phyloP scores from a whole-genome alignment of 2,329 filamentous ascomycete species.

The Sporothrix luriei region DNA sequence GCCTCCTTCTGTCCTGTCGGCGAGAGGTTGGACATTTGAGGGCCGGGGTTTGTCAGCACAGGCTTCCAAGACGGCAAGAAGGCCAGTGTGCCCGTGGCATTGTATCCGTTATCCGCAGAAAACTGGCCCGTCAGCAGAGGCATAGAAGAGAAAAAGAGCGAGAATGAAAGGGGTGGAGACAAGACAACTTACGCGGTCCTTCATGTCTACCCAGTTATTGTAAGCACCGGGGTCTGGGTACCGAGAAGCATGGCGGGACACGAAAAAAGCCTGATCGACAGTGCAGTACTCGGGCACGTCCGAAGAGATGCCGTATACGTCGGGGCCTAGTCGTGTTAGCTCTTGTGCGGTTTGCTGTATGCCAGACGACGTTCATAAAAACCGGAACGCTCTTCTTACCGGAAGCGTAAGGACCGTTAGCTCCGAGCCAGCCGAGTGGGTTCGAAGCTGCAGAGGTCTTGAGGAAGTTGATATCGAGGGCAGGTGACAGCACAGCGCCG shows the following conservation, averaged over 20 bases:
- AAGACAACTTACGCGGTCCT: constrained; percentile 45
- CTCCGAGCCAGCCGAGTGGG: constrained; percentile 54
- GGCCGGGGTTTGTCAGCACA: constrained; percentile 55
- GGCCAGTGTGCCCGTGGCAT: constrained; percentile 53
- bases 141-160: too few relatives aligned
- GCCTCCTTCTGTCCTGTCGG: constrained; percentile 66
- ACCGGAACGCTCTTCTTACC: constrained; percentile 42
- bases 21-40: constrained; percentile 62
- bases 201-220: constrained; percentile 56
- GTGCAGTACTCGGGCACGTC: constrained; percentile 58
- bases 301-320: constrained; percentile 58
- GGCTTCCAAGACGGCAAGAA: constrained; percentile 64
- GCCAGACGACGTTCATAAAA: neutral
- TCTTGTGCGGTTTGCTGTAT: neutral
- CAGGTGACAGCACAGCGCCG: constrained; percentile 37
- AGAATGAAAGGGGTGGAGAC: neutral
- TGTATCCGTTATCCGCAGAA: constrained; percentile 54
- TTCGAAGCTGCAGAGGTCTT: constrained; percentile 38
- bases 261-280: constrained; percentile 63
- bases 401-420: constrained; percentile 57
- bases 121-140: constrained; percentile 47
- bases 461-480: constrained; percentile 37
- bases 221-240: constrained; percentile 66
- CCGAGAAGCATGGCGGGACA: constrained; percentile 63
- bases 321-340: constrained; percentile 49